Evolutionary conservation across 1,139 yeast species (phyloP).

Genomic region (Magnusiomyces fungicola): DNA sequence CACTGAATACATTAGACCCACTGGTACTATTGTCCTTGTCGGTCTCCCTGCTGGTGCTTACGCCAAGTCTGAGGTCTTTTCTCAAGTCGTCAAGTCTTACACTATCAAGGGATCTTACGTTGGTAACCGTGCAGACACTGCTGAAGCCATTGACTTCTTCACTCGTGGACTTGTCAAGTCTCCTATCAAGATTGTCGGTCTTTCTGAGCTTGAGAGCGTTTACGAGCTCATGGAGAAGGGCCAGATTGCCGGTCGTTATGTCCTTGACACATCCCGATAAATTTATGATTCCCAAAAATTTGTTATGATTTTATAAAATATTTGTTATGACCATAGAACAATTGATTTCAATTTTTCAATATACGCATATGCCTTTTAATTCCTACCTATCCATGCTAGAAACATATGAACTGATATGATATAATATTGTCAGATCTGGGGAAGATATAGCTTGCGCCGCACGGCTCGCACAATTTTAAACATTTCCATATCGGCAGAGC

Average conservation of each 20-base stretch:
- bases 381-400: no score
- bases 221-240: conserved; percentile 65
- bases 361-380: no score
- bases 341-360: no score
- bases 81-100: conserved; percentile 57
- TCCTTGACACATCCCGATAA: conserved; percentile 47
- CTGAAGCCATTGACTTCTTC: conserved; percentile 71
- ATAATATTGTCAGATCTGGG: no score
- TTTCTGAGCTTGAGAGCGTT: conserved; percentile 52
- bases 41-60: conserved; percentile 73
- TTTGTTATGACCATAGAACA: no score
- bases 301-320: no score
- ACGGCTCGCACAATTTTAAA: no score
- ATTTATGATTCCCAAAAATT: no score
- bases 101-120: conserved; percentile 69
- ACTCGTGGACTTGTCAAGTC: conserved; percentile 59
- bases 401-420: no score
- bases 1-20: conserved; percentile 59
- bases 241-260: conserved; percentile 66
- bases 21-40: conserved; percentile 73
- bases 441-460: no score
- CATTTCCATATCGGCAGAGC: no score
- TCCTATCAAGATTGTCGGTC: conserved; percentile 60
- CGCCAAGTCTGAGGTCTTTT: conserved; percentile 54
- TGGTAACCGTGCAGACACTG: conserved; percentile 73